These are phyloP conservation scores for Silybum marianum DNA, from an alignment of 129 eudicot genomes.

Conservation along the genomic window DNA sequence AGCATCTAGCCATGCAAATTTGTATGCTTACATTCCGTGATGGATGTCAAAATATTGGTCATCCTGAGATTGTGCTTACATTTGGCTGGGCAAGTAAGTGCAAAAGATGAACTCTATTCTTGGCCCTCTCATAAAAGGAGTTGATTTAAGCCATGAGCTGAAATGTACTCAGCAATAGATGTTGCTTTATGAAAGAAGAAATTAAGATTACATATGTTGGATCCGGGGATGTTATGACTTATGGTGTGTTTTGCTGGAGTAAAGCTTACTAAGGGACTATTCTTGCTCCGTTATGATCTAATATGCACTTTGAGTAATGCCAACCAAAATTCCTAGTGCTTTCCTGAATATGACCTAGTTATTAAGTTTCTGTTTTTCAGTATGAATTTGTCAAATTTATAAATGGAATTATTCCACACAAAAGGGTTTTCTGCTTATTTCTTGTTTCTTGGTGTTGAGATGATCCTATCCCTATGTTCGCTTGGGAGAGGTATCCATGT, in stretches of 20 bases:
- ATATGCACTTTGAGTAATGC: not conserved
- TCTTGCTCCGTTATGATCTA: not conserved
- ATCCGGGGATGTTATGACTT: not conserved
- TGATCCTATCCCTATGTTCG: too few relatives aligned
- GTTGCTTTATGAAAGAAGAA: not conserved
- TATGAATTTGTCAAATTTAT: too few relatives aligned
- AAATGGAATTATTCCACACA: too few relatives aligned
- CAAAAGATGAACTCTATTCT: not conserved
- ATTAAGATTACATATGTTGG: not conserved
- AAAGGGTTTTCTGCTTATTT: too few relatives aligned
- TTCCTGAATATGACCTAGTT: too few relatives aligned
- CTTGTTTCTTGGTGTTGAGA: too few relatives aligned
- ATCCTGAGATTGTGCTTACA: not conserved
- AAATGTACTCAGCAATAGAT: not conserved
- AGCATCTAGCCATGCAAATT: not conserved
- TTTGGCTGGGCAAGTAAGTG: not conserved
- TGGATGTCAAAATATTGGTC: not conserved
- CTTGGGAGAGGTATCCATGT: too few relatives aligned
- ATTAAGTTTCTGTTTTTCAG: too few relatives aligned
- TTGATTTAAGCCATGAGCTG: not conserved
- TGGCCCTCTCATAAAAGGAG: not conserved
- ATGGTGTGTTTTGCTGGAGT: not conserved
- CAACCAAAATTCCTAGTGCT: too few relatives aligned
- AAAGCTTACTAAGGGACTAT: not conserved
- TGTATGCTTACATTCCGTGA: not conserved